Percentiles rank a stretch among this genome's conserved stretches.
Evolutionary conservation across 208 protist species (phyloP).

Genomic region (Leishmania aethiopica): DNA sequence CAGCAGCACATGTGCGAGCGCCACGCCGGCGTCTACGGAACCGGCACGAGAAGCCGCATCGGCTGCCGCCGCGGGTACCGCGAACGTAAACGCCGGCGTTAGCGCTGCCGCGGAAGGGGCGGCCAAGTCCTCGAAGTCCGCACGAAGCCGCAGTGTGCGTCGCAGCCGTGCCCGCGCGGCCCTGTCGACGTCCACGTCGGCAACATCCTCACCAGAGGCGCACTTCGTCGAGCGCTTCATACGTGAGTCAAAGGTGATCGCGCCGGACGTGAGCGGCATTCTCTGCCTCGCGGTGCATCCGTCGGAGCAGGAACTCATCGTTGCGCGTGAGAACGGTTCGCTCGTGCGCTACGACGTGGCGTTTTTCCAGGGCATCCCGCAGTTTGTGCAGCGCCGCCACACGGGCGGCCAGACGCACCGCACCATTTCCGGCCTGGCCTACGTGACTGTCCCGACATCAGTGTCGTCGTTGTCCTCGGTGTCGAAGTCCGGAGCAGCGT

Average conservation of each 20-base stretch:
- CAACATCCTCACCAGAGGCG: neutral
- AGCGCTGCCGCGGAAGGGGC: neutral
- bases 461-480: neutral
- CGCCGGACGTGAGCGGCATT: conserved; percentile 82
- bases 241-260: conserved; percentile 75
- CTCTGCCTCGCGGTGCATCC: conserved; percentile 63
- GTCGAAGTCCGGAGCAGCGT: neutral
- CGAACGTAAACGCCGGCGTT: neutral
- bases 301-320: conserved; percentile 51
- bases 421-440: conserved; percentile 76
- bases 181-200: neutral
- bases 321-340: conserved; percentile 87
- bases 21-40: neutral
- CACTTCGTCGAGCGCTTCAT: conserved; percentile 39
- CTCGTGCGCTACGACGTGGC: conserved; percentile 65
- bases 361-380: conserved; percentile 79
- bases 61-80: neutral
- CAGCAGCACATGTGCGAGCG: neutral
- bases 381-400: conserved; percentile 77
- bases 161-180: conserved; percentile 10
- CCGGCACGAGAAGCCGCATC: neutral
- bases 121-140: neutral
- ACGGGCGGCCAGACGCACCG: conserved; percentile 68
- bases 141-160: conserved; percentile 13
- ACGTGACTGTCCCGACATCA: conserved; percentile 31